Evolutionary conservation across 306 rosid genomes (phyloP).

Genomic region (Comarum palustre): DNA sequence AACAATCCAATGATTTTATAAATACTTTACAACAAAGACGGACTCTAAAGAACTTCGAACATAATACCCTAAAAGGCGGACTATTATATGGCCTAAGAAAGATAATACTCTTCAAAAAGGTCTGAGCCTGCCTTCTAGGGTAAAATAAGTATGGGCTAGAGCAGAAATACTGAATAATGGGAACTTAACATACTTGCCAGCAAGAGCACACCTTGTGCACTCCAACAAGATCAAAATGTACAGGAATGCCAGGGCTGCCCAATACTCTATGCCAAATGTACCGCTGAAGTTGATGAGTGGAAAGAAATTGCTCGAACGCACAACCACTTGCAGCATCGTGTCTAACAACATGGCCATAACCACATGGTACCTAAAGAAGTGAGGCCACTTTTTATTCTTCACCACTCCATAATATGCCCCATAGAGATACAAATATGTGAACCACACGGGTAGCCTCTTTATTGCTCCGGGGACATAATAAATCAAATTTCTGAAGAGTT

Average conservation of each 20-base stretch:
- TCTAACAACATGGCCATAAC: conserved; percentile 74
- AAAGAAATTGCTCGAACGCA: conserved; percentile 65
- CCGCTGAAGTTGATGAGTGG: conserved; percentile 82
- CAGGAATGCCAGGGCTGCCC: conserved; percentile 66
- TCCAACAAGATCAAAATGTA: conserved; percentile 47
- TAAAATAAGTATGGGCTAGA: conserved; percentile 54
- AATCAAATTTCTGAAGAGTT: conserved; percentile 42
- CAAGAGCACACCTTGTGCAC: conserved; percentile 66
- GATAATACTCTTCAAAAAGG: conserved; percentile 45
- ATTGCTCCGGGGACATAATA: conserved; percentile 70
- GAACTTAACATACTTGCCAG: conserved; percentile 62
- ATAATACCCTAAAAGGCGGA: not conserved
- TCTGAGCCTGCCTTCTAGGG: conserved; percentile 51
- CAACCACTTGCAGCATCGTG: conserved; percentile 51
- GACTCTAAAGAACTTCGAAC: not conserved
- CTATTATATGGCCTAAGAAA: not conserved
- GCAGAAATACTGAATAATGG: conserved; percentile 70
- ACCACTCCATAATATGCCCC: conserved; percentile 55
- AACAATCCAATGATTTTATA: not conserved
- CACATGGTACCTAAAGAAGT: conserved; percentile 62
- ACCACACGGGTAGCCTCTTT: conserved; percentile 68
- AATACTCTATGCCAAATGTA: conserved; percentile 62
- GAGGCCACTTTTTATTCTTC: conserved; percentile 60
- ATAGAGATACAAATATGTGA: conserved; percentile 56
- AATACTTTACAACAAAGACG: not conserved